Evolutionary conservation across 805 yeast species (phyloP).

Genomic region (Metschnikowia lunata): DNA sequence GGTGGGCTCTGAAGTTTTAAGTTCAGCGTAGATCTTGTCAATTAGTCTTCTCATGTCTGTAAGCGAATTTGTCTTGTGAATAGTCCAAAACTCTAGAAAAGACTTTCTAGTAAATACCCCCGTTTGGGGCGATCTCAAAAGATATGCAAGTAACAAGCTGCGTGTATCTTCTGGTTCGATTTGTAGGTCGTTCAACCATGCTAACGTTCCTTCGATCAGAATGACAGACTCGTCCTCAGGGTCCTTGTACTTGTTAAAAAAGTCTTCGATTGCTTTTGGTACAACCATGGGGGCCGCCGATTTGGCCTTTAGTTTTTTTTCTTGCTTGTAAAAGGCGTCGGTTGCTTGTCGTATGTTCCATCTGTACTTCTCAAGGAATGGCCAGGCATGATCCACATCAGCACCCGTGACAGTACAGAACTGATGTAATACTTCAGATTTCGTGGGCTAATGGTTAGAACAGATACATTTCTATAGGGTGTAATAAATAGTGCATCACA

Average conservation of each 20-base stretch:
- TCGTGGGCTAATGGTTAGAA: too few relatives aligned
- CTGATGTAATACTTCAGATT: conserved; percentile 22
- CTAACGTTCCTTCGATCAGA: conserved; percentile 75
- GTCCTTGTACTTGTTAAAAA: conserved; percentile 35
- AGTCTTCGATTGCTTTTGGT: conserved; percentile 15
- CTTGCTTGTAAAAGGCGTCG: conserved; percentile 22
- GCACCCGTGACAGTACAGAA: conserved; percentile 42
- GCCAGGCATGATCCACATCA: conserved; percentile 29
- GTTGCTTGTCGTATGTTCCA: conserved; percentile 31
- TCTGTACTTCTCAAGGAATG: conserved; percentile 28
- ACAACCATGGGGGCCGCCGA: neutral
- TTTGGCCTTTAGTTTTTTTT: too few relatives aligned
- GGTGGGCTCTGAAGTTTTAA: conserved; percentile 30
- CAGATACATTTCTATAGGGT: too few relatives aligned
- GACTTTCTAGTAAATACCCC: conserved; percentile 52
- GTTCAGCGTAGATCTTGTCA: conserved; percentile 1
- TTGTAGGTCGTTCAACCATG: conserved; percentile 61
- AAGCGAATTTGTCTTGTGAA: conserved; percentile 19
- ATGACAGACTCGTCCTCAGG: conserved; percentile 37
- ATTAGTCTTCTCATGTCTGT: conserved; percentile 41
- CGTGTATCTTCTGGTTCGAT: conserved; percentile 71
- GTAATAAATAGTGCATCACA: too few relatives aligned
- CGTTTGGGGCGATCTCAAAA: conserved; percentile 59
- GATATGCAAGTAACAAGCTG: conserved; percentile 66
- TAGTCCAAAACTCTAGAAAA: conserved; percentile 58